A percentile compares a stretch with the other conserved stretches of the same genome.
These are phyloP conservation scores for Paxillus involutus DNA, from an alignment of 768 basidiomycete species.

Conservation along the genomic window DNA sequence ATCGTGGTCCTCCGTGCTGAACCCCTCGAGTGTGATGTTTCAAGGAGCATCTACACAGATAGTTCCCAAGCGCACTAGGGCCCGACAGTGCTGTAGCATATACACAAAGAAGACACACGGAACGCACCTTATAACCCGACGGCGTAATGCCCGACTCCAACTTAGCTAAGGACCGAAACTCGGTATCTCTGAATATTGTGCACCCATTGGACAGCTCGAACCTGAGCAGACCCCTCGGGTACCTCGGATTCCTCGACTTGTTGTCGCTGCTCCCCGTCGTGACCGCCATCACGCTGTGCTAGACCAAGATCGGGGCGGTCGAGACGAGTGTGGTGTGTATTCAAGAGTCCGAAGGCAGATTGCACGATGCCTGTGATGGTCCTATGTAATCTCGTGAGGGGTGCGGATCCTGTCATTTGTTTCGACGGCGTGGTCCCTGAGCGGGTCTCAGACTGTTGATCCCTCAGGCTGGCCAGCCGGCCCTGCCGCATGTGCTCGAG, in stretches of 20 bases:
- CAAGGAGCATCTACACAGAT: too few species aligned
- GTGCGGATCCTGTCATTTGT: too few species aligned
- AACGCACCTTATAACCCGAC: constrained; percentile 76
- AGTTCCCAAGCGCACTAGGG: background rate
- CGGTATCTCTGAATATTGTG: constrained; percentile 68
- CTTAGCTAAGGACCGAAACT: constrained; percentile 65
- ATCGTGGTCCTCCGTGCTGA: too few species aligned
- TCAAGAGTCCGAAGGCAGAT: too few species aligned
- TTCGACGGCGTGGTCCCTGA: too few species aligned
- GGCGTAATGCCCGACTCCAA: constrained; percentile 75
- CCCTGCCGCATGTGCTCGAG: constrained; percentile 7
- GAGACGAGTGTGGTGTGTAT: too few species aligned
- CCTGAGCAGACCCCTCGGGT: constrained; percentile 70
- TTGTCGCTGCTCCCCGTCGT: constrained; percentile 45
- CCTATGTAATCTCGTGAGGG: too few species aligned
- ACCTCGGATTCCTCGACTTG: constrained; percentile 68
- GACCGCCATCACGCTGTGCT: constrained; percentile 29
- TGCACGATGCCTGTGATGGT: too few species aligned
- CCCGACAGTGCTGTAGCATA: too few species aligned
- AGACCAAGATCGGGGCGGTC: constrained; percentile 46
- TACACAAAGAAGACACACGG: background rate
- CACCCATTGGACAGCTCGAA: constrained; percentile 78
- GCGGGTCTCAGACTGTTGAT: constrained; percentile 42
- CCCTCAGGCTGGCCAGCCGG: background rate
- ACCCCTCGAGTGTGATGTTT: too few species aligned